Percentiles rank a stretch among this genome's conserved stretches.
These are phyloP conservation scores for Alisma plantagoaquatica DNA, from an alignment of 106 monocot species.

Conservation along the genomic window DNA sequence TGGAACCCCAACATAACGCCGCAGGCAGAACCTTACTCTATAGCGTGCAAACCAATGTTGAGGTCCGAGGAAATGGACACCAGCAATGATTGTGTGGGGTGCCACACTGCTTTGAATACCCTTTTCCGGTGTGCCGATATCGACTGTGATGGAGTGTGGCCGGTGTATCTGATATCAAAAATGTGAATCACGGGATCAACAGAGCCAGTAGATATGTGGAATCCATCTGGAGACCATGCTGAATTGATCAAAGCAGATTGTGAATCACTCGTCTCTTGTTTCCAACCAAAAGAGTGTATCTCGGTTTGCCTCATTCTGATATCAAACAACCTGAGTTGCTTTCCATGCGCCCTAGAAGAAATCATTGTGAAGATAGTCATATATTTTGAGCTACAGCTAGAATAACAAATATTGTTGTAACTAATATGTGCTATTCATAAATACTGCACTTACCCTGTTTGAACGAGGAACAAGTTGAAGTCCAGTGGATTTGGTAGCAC, in stretches of 20 bases:
- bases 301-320: slow-evolving; percentile 49
- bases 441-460: slow-evolving; percentile 50
- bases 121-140: slow-evolving; percentile 78
- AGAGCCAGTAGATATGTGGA: slow-evolving; percentile 64
- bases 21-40: too few species aligned
- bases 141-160: slow-evolving; percentile 43
- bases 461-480: slow-evolving; percentile 92
- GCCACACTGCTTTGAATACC: slow-evolving; percentile 89
- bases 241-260: slow-evolving; percentile 87
- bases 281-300: slow-evolving; percentile 84
- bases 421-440: background rate
- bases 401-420: background rate
- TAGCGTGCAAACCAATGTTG: slow-evolving; percentile 79
- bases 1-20: too few species aligned
- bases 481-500: slow-evolving; percentile 76
- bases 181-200: slow-evolving; percentile 79
- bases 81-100: slow-evolving; percentile 46
- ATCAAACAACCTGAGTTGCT: slow-evolving; percentile 83
- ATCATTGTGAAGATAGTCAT: background rate
- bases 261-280: slow-evolving; percentile 88
- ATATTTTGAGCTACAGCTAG: background rate
- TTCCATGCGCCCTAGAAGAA: slow-evolving; percentile 38
- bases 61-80: slow-evolving; percentile 90
- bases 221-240: slow-evolving; percentile 86
- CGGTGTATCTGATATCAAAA: slow-evolving; percentile 66